Percentiles rank a stretch among this genome's conserved stretches.
phyloP scores from a whole-genome alignment of 2,329 filamentous ascomycete species.

The Westerdykella sp. region DNA sequence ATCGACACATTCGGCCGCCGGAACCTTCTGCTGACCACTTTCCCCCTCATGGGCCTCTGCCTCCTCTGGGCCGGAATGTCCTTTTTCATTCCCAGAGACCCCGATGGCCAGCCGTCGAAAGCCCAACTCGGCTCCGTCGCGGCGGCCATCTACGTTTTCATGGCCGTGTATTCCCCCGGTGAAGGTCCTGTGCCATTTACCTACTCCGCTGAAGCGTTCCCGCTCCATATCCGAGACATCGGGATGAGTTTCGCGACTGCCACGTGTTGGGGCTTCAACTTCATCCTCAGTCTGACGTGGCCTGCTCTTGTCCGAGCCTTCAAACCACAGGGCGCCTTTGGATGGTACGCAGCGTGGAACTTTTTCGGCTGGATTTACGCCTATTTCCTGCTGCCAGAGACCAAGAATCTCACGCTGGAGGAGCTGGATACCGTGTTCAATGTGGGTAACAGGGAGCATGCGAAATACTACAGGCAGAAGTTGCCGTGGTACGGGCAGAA shows the following conservation, averaged over 20 bases:
- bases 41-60: conserved; percentile 43
- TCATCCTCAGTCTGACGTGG: conserved; percentile 49
- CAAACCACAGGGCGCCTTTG: conserved; percentile 48
- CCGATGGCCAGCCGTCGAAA: conserved; percentile 5
- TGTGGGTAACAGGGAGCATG: conserved; percentile 22
- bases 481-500: conserved; percentile 35
- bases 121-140: conserved; percentile 33
- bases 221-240: conserved; percentile 40
- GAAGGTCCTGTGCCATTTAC: conserved; percentile 32
- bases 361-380: conserved; percentile 45
- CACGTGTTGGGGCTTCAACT: conserved; percentile 55
- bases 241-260: conserved; percentile 44
- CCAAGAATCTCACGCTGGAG: conserved; percentile 26
- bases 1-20: conserved; percentile 43
- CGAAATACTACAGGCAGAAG: conserved; percentile 22
- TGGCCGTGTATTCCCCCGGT: conserved; percentile 38
- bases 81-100: conserved; percentile 17
- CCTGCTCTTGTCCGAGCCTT: conserved; percentile 46
- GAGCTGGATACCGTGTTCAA: conserved; percentile 28
- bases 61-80: conserved; percentile 25
- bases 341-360: conserved; percentile 53
- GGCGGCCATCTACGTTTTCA: conserved; percentile 46
- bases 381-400: conserved; percentile 28
- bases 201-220: conserved; percentile 41
- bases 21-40: conserved; percentile 41